Conservation (phyloP, 768 basidiomycete species). For the Lactarius sp. region DNA sequence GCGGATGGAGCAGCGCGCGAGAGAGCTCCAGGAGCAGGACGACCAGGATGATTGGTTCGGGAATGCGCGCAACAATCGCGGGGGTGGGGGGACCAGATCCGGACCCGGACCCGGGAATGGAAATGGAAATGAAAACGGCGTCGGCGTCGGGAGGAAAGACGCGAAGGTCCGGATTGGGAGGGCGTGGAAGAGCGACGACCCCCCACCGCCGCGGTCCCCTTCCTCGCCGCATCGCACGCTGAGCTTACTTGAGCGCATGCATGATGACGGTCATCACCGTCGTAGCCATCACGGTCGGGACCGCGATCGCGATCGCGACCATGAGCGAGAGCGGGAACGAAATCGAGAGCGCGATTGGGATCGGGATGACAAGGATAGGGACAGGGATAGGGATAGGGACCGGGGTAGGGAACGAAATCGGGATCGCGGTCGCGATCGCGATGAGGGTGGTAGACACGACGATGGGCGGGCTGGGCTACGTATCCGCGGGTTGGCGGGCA, state of each 20-base stretch:
- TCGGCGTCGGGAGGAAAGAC: slow-evolving; percentile 19
- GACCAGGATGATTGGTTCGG: slow-evolving; percentile 69
- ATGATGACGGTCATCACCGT: neutral
- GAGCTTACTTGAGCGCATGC: slow-evolving; percentile 16
- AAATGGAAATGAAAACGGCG: slow-evolving; percentile 31
- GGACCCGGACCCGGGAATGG: neutral
- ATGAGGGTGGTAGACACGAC: neutral
- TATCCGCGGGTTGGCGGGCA: slow-evolving; percentile 11
- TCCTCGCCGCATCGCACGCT: neutral
- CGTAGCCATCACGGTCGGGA: neutral
- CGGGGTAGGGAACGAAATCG: slow-evolving; percentile 24
- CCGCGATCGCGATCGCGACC: neutral
- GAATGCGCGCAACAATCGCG: slow-evolving; percentile 30
- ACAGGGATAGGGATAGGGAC: neutral
- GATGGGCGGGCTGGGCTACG: neutral
- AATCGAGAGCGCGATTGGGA: neutral
- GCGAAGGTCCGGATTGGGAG: slow-evolving; percentile 29
- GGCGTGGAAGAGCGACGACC: slow-evolving; percentile 17
- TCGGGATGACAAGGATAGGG: neutral
- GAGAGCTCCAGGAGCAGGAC: slow-evolving; percentile 41
- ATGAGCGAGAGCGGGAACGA: neutral
- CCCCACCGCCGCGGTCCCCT: neutral
- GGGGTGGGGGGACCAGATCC: slow-evolving; percentile 33
- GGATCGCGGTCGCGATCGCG: slow-evolving; percentile 24
- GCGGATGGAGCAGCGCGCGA: slow-evolving; percentile 48